Conservation (phyloP, 768 basidiomycete genomes). For the Pisolithus marmoratus region DNA sequence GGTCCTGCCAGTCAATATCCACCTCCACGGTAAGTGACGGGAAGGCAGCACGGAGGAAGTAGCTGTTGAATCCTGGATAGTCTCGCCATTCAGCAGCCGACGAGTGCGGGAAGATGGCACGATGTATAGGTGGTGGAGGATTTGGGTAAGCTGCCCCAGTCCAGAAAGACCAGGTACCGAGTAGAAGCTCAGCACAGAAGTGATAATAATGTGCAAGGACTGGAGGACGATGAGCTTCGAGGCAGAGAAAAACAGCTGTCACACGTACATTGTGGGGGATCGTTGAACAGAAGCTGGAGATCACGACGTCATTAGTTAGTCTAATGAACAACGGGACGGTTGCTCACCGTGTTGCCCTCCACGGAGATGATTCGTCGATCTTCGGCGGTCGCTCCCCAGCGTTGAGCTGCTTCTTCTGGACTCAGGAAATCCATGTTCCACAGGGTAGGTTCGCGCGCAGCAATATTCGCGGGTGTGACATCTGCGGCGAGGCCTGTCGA, state of each 20-base stretch:
- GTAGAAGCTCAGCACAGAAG: slow-evolving; percentile 74
- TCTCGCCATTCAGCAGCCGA: slow-evolving; percentile 67
- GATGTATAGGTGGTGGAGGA: slow-evolving; percentile 52
- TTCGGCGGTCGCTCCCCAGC: slow-evolving; percentile 50
- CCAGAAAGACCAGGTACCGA: slow-evolving; percentile 76
- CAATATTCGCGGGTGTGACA: slow-evolving; percentile 59
- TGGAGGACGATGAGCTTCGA: slow-evolving; percentile 9
- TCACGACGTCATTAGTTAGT: slow-evolving; percentile 1
- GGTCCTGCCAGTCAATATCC: slow-evolving; percentile 66
- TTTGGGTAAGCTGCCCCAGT: slow-evolving; percentile 38
- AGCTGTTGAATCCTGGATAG: slow-evolving; percentile 67
- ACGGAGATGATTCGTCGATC: slow-evolving; percentile 58
- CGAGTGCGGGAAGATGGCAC: slow-evolving; percentile 67
- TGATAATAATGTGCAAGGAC: slow-evolving; percentile 86
- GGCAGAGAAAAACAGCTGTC: not conserved
- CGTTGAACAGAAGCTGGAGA: slow-evolving; percentile 53
- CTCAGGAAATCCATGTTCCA: slow-evolving; percentile 58
- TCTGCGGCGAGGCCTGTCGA: slow-evolving; percentile 58
- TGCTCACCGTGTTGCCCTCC: slow-evolving; percentile 65
- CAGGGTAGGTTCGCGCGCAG: slow-evolving; percentile 58
- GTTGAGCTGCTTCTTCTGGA: slow-evolving; percentile 48
- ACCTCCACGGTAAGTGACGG: slow-evolving; percentile 67
- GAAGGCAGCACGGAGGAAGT: slow-evolving; percentile 69
- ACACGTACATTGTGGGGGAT: slow-evolving; percentile 52
- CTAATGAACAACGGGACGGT: not conserved